Conservation (phyloP, 2,329 filamentous ascomycete species). For the Stagonosporopsis vannaccii region DNA sequence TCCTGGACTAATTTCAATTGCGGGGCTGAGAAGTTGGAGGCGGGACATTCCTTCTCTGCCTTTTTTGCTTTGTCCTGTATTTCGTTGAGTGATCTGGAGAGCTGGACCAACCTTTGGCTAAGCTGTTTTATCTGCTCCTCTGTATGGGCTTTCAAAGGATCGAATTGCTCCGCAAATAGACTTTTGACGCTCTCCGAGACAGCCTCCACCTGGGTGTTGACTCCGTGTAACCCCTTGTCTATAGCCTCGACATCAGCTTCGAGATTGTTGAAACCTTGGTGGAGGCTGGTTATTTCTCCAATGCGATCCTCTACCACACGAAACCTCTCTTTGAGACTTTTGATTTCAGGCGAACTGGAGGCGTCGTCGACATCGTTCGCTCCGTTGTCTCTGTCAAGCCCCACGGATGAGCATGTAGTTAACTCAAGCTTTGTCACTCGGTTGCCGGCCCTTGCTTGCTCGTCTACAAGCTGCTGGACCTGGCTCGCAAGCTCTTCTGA, state of each 20-base stretch:
- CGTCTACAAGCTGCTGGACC: neutral
- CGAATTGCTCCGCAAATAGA: neutral
- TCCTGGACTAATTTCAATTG: neutral
- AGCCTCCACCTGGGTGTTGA: neutral
- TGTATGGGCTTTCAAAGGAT: constrained; percentile 5
- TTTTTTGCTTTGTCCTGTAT: neutral
- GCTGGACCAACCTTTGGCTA: neutral
- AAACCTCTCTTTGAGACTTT: neutral
- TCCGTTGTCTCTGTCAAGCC: neutral
- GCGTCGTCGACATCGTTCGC: neutral
- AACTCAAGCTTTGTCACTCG: constrained; percentile 4
- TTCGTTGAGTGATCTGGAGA: neutral
- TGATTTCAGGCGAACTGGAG: neutral
- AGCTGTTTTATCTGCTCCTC: neutral
- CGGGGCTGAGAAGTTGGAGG: neutral
- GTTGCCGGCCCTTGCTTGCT: neutral
- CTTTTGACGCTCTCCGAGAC: neutral
- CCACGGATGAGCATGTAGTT: neutral
- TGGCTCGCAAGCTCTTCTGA: neutral
- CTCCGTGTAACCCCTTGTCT: neutral
- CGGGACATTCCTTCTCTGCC: neutral
- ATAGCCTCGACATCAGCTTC: neutral
- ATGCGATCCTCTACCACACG: neutral
- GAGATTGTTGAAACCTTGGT: neutral
- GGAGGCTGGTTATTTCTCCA: neutral